phyloP scores from a whole-genome alignment of 2,329 filamentous ascomycete species.

The Colletotrichum musae region DNA sequence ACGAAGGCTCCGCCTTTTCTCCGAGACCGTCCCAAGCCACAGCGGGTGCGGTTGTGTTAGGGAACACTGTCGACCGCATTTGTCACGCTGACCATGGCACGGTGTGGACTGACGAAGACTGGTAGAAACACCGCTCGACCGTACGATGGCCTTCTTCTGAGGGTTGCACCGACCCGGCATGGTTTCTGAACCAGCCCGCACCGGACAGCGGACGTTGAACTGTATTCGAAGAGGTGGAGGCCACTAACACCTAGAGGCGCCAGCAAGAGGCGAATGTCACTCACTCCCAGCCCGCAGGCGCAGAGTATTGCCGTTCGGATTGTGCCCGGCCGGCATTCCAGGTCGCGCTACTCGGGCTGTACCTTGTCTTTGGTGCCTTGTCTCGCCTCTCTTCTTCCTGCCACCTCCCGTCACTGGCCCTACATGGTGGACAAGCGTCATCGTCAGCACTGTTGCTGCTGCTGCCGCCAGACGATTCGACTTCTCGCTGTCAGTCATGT shows the following conservation, averaged over 20 bases:
- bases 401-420: slow-evolving; percentile 6
- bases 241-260: slow-evolving; percentile 29
- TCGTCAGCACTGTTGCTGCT: neutral
- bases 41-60: neutral
- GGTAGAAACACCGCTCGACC: slow-evolving; percentile 22
- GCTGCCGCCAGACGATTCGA: too few relatives aligned
- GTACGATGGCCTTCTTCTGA: slow-evolving; percentile 31
- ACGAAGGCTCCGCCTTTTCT: slow-evolving; percentile 17
- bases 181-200: slow-evolving; percentile 20
- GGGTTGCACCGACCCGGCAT: slow-evolving; percentile 27
- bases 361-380: slow-evolving; percentile 9
- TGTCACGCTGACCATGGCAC: slow-evolving; percentile 22
- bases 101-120: slow-evolving; percentile 18
- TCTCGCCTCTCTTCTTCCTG: neutral
- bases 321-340: slow-evolving; percentile 37
- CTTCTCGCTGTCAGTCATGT: too few relatives aligned
- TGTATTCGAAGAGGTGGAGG: slow-evolving; percentile 37
- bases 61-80: slow-evolving; percentile 4
- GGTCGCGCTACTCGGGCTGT: neutral
- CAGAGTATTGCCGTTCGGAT: slow-evolving; percentile 31
- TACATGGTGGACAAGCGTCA: slow-evolving; percentile 22
- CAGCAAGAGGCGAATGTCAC: slow-evolving; percentile 21
- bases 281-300: neutral
- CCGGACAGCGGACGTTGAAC: slow-evolving; percentile 38
- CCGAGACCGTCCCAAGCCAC: slow-evolving; percentile 17